Percentiles rank a stretch among this genome's conserved stretches.
phyloP scores from a whole-genome alignment of 2,329 filamentous ascomycete species.

The Cytospora schulzeri region DNA sequence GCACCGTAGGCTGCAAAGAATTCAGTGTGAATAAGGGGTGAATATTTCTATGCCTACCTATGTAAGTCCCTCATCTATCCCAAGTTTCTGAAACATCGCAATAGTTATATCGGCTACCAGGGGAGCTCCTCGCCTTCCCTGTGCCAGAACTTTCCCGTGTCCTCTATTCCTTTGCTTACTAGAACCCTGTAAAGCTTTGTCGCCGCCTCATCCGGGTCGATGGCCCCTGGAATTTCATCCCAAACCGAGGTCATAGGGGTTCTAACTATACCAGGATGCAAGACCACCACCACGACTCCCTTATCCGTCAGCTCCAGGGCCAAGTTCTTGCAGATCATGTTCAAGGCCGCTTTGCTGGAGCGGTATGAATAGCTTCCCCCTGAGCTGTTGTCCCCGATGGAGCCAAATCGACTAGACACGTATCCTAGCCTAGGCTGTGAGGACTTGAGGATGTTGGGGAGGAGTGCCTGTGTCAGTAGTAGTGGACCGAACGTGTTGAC shows the following conservation, averaged over 20 bases:
- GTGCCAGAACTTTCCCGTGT: constrained; percentile 22
- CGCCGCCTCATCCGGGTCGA: constrained; percentile 48
- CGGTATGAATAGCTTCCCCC: constrained; percentile 48
- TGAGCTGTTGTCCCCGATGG: constrained; percentile 44
- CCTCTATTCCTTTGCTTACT: constrained; percentile 16
- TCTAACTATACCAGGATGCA: constrained; percentile 47
- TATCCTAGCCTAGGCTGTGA: constrained; percentile 41
- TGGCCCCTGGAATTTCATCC: constrained; percentile 38
- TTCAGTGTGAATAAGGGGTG: background rate
- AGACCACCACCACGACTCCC: constrained; percentile 42
- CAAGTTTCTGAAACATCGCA: background rate
- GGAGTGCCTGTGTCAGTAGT: constrained; percentile 46
- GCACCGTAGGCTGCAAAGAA: background rate
- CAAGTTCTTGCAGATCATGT: constrained; percentile 46
- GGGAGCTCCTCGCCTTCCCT: constrained; percentile 21
- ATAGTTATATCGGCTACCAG: constrained; percentile 8
- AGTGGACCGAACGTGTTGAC: constrained; percentile 49
- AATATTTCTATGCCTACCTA: background rate
- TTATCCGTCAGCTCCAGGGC: constrained; percentile 43
- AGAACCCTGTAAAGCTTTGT: constrained; percentile 39
- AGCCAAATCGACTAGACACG: constrained; percentile 46
- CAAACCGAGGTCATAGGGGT: constrained; percentile 37
- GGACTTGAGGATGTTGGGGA: constrained; percentile 42
- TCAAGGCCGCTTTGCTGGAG: constrained; percentile 46
- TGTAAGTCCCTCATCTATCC: background rate